Conservation (phyloP, 202 grass and related monocot genomes). For the Alloteropsis angusta region DNA sequence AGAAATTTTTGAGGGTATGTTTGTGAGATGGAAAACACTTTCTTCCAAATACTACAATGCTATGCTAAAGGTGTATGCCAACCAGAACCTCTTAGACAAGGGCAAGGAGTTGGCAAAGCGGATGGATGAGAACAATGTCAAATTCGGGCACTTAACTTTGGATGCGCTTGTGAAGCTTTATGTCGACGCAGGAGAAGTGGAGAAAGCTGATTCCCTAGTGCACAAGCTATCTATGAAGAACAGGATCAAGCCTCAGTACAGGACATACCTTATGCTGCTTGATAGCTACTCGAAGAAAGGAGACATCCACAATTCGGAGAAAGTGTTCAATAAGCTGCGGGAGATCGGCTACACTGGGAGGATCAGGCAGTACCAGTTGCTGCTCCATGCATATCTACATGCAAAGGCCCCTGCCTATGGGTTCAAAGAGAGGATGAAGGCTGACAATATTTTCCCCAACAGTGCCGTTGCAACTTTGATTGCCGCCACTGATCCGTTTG, state of each 20-base stretch:
- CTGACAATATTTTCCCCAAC: conserved; percentile 66
- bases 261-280: conserved; percentile 42
- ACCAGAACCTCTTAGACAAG: conserved; percentile 58
- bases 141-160: conserved; percentile 27
- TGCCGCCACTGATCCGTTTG: conserved; percentile 43
- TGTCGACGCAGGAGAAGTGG: conserved; percentile 41
- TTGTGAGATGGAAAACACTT: conserved; percentile 14
- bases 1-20: conserved; percentile 48
- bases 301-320: conserved; percentile 75
- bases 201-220: conserved; percentile 57
- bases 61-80: conserved; percentile 56
- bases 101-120: conserved; percentile 51
- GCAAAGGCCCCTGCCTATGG: conserved; percentile 67
- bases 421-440: conserved; percentile 84
- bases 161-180: conserved; percentile 60
- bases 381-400: conserved; percentile 58
- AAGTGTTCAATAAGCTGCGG: conserved; percentile 39
- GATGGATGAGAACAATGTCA: conserved; percentile 44
- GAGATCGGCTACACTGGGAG: conserved; percentile 45
- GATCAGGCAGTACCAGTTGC: conserved; percentile 46
- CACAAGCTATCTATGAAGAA: conserved; percentile 35
- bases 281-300: conserved; percentile 62
- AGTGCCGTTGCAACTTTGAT: conserved; percentile 24
- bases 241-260: conserved; percentile 39
- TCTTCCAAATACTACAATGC: conserved; percentile 36